phyloP scores from a whole-genome alignment of 352 stramenopile species.

The Phytophthora pistaciae region DNA sequence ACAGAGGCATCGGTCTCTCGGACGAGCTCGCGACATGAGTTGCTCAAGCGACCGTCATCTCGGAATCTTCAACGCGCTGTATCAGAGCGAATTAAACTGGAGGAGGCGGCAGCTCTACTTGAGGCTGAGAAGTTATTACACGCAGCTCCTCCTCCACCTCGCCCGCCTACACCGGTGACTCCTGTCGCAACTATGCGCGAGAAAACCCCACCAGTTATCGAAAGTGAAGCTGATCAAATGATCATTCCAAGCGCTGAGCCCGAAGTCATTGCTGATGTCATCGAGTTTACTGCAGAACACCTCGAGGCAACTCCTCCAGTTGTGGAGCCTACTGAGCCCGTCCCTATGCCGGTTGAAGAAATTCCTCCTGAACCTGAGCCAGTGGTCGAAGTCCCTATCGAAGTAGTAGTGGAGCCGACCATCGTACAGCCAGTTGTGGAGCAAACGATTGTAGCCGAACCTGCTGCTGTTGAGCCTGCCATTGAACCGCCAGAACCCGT shows the following conservation, averaged over 20 bases:
- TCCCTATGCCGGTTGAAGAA: conserved; percentile 10
- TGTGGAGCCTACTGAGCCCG: conserved; percentile 4
- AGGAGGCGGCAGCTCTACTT: conserved; percentile 21
- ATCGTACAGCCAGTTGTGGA: neutral
- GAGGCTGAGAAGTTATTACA: conserved; percentile 4
- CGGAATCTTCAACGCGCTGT: conserved; percentile 11
- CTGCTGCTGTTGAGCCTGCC: neutral
- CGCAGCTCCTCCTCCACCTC: conserved; percentile 1
- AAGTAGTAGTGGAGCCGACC: conserved; percentile 11
- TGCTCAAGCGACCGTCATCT: conserved; percentile 18
- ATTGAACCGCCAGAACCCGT: conserved; percentile 3
- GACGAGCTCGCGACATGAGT: conserved; percentile 9
- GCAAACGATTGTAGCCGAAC: conserved; percentile 1
- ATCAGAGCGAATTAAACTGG: conserved; percentile 18
- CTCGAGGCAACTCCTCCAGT: conserved; percentile 3
- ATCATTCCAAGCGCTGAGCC: neutral
- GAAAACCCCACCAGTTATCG: conserved; percentile 3
- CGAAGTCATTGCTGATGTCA: neutral
- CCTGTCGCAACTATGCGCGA: conserved; percentile 5
- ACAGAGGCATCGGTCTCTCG: conserved; percentile 2
- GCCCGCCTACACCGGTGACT: conserved; percentile 3
- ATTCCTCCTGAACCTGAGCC: conserved; percentile 1
- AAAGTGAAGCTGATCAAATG: conserved; percentile 6
- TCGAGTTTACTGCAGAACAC: neutral
- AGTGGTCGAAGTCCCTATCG: neutral